These are phyloP conservation scores for Schizochytrium sp. DNA, from an alignment of 108 stramenopile genomes.

Conservation along the genomic window DNA sequence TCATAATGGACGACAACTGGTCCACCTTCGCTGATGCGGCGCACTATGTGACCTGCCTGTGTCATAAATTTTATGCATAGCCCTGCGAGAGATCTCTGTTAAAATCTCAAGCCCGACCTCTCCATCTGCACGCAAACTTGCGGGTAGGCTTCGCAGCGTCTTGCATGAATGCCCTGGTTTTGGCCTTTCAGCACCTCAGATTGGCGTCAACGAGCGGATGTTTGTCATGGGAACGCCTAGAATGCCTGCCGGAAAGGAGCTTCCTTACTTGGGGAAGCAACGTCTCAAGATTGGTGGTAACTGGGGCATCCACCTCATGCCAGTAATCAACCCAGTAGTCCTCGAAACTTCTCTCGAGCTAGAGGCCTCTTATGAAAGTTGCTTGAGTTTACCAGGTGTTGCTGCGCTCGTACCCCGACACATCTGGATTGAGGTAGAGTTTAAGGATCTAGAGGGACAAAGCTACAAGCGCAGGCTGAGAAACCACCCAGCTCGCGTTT, in stretches of 20 bases:
- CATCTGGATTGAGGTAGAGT: constrained; percentile 37
- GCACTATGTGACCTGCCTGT: background rate
- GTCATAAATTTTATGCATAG: background rate
- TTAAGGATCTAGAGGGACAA: background rate
- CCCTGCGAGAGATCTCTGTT: constrained; percentile 8
- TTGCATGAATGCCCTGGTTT: constrained; percentile 1
- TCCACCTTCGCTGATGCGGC: background rate
- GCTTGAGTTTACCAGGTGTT: constrained; percentile 31
- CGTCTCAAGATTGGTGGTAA: background rate
- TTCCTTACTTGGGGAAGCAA: background rate
- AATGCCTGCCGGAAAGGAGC: constrained; percentile 19
- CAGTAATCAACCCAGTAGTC: constrained; percentile 55
- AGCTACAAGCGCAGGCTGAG: background rate
- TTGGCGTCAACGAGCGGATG: background rate
- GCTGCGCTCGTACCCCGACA: constrained; percentile 45
- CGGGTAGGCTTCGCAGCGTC: background rate
- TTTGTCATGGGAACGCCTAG: constrained; percentile 25
- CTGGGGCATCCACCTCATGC: background rate
- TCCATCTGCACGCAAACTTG: background rate
- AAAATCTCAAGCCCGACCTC: background rate
- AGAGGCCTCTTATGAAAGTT: background rate
- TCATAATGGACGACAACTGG: too few relatives aligned
- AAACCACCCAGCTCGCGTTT: constrained; percentile 33
- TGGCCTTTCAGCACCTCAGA: constrained; percentile 38
- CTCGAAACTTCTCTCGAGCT: constrained; percentile 5